Conservation (phyloP, 2,329 filamentous ascomycete genomes). For the Cadophora gregata region DNA sequence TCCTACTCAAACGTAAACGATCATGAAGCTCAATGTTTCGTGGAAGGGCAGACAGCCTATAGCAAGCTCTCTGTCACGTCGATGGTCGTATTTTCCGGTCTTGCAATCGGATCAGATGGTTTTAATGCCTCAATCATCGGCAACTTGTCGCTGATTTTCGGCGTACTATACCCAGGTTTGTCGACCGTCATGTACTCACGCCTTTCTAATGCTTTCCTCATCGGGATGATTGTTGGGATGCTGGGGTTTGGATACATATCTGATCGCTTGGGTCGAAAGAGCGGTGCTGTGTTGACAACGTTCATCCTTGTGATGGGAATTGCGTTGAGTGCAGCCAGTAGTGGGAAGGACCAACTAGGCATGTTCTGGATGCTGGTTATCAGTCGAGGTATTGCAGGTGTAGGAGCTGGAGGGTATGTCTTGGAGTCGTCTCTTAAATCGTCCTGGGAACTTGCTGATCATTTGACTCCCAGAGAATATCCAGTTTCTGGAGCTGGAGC, state of each 20-base stretch:
- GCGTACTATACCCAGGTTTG: conserved; percentile 51
- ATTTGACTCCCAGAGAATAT: conserved; percentile 49
- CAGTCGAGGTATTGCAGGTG: conserved; percentile 51
- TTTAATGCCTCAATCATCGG: conserved; percentile 54
- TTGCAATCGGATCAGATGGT: conserved; percentile 54
- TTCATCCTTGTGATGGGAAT: conserved; percentile 48
- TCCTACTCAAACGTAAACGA: conserved; percentile 14
- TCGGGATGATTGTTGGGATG: conserved; percentile 63
- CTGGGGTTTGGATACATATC: conserved; percentile 57
- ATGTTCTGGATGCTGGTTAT: conserved; percentile 54
- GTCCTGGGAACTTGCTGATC: neutral
- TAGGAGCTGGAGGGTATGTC: conserved; percentile 47
- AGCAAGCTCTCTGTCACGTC: conserved; percentile 51
- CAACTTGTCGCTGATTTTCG: conserved; percentile 51
- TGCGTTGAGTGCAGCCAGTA: conserved; percentile 52
- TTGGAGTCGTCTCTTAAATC: neutral
- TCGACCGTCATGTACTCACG: conserved; percentile 54
- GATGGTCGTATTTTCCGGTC: conserved; percentile 50
- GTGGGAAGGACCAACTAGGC: conserved; percentile 46
- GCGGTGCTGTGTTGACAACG: conserved; percentile 54
- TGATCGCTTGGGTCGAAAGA: conserved; percentile 55
- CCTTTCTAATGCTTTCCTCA: conserved; percentile 60
- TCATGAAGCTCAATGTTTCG: conserved; percentile 14
- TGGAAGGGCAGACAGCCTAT: conserved; percentile 39
- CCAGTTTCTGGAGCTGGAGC: conserved; percentile 57